Conservation (phyloP, 148 eudicot species). For the Agrostemma githago region DNA sequence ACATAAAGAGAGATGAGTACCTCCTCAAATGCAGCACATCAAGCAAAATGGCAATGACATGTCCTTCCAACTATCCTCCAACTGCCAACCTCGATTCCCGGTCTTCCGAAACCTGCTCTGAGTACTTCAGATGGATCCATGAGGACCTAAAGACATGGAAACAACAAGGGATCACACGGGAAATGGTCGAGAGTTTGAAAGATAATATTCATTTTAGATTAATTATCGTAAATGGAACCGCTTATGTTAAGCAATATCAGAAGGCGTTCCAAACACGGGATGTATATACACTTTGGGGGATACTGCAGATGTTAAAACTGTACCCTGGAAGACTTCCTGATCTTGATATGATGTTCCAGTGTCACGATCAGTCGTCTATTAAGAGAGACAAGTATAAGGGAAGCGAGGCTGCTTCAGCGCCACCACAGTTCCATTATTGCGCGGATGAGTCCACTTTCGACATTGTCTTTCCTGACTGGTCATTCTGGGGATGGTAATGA, state of each 20-base stretch:
- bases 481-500: constrained; percentile 73
- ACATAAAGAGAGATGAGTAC: constrained; percentile 23
- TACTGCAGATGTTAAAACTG: constrained; percentile 53
- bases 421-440: constrained; percentile 63
- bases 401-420: constrained; percentile 30
- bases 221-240: constrained; percentile 47
- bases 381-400: constrained; percentile 17
- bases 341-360: constrained; percentile 57
- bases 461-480: constrained; percentile 71
- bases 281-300: constrained; percentile 46
- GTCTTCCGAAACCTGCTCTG: constrained; percentile 38
- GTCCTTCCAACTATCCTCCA: constrained; percentile 38
- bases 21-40: constrained; percentile 32
- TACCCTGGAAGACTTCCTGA: constrained; percentile 64
- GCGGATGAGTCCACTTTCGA: constrained; percentile 39
- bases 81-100: not conserved
- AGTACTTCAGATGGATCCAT: constrained; percentile 66
- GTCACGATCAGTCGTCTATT: constrained; percentile 43
- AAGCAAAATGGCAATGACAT: constrained; percentile 32
- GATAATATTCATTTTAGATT: constrained; percentile 41
- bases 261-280: constrained; percentile 54
- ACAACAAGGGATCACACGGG: constrained; percentile 37
- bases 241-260: constrained; percentile 44
- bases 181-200: constrained; percentile 43
- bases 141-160: constrained; percentile 54